A percentile compares a stretch with the other conserved stretches of the same genome.
Conservation (phyloP, 2,329 filamentous ascomycete species). For the Orbilia javanica region DNA sequence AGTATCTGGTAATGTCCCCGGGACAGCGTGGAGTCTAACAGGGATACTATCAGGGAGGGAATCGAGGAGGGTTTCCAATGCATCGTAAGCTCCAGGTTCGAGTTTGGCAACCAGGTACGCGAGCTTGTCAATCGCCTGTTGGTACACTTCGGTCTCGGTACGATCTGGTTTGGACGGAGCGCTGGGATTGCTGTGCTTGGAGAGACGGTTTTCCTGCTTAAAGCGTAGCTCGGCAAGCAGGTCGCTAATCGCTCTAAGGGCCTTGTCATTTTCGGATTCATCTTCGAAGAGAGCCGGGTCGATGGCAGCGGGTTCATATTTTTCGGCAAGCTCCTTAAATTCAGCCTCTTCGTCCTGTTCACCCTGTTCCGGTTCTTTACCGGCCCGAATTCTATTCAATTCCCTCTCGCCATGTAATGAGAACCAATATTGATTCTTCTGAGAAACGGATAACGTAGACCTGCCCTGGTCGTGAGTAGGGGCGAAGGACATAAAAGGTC, state of each 20-base stretch:
- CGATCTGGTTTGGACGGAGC: constrained; percentile 25
- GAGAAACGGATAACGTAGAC: neutral
- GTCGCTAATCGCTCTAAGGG: constrained; percentile 45
- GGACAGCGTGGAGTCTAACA: neutral
- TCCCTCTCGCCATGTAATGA: constrained; percentile 33
- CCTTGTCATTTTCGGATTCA: constrained; percentile 36
- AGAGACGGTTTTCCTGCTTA: constrained; percentile 26
- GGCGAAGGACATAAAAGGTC: constrained; percentile 35
- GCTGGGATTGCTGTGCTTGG: constrained; percentile 19
- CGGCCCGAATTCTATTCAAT: constrained; percentile 5
- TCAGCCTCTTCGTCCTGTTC: constrained; percentile 24
- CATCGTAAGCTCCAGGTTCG: constrained; percentile 27
- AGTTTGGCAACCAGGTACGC: constrained; percentile 29
- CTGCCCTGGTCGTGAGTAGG: constrained; percentile 32
- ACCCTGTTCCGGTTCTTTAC: neutral
- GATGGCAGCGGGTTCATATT: constrained; percentile 41
- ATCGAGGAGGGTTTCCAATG: constrained; percentile 21
- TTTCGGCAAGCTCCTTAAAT: constrained; percentile 44
- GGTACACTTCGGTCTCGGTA: constrained; percentile 15
- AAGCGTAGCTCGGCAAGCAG: constrained; percentile 4
- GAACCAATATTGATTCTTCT: constrained; percentile 34
- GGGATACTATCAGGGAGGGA: neutral
- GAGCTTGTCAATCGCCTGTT: neutral
- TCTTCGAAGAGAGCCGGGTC: constrained; percentile 51
- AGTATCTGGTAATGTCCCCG: constrained; percentile 38